phyloP scores from a whole-genome alignment of 192 early-diverging fungal species.

The Coemansia sp. region DNA sequence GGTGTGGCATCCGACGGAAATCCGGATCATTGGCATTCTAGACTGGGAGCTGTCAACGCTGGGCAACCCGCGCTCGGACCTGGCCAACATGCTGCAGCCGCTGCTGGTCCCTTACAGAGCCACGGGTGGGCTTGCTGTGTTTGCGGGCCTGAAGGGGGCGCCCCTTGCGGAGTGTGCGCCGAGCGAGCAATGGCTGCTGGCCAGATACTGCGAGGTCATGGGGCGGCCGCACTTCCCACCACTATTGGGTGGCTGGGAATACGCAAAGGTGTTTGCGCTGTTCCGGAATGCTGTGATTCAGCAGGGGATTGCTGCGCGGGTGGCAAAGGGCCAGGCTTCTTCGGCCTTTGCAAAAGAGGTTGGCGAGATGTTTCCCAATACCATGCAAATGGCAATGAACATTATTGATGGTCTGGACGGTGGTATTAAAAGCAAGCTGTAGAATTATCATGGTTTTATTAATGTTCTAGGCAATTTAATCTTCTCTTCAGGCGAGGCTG shows the following conservation, averaged over 20 bases:
- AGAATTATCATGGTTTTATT: neutral
- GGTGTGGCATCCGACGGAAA: slow-evolving; percentile 71
- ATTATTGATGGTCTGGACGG: slow-evolving; percentile 54
- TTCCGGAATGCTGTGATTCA: slow-evolving; percentile 81
- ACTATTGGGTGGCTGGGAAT: slow-evolving; percentile 68
- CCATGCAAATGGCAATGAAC: slow-evolving; percentile 55
- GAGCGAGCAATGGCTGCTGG: slow-evolving; percentile 62
- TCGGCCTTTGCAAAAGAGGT: slow-evolving; percentile 60
- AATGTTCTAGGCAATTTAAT: no score
- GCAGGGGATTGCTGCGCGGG: slow-evolving; percentile 88
- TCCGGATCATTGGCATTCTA: slow-evolving; percentile 78
- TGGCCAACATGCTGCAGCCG: slow-evolving; percentile 80
- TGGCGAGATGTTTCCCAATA: slow-evolving; percentile 34
- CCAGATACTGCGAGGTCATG: slow-evolving; percentile 63
- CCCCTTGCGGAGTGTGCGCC: slow-evolving; percentile 59
- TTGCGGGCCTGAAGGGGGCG: slow-evolving; percentile 53
- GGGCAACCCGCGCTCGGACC: slow-evolving; percentile 86
- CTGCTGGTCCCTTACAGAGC: slow-evolving; percentile 56
- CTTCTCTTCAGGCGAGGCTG: no score
- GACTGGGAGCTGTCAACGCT: slow-evolving; percentile 93
- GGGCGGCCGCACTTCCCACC: slow-evolving; percentile 59
- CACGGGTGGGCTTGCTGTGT: neutral
- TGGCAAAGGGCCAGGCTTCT: slow-evolving; percentile 82
- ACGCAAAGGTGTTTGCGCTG: slow-evolving; percentile 81
- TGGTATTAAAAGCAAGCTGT: slow-evolving; percentile 30